These are phyloP conservation scores for Phytophthora sojae DNA, from an alignment of 352 stramenopile genomes.

Conservation along the genomic window DNA sequence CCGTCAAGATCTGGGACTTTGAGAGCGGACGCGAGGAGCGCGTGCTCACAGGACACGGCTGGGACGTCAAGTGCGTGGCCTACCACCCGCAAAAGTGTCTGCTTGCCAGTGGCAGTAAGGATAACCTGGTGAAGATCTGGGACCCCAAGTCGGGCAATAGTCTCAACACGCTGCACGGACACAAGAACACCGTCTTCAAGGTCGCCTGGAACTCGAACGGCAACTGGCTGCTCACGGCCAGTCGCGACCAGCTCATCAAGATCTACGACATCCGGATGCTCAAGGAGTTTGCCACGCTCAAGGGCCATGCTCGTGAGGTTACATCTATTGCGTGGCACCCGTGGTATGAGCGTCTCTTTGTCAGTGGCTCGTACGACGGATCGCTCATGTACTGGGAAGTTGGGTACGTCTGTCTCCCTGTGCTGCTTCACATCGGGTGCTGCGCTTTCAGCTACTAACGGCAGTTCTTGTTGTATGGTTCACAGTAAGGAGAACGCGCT, in stretches of 20 bases:
- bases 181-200: constrained; percentile 99
- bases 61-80: constrained; percentile 97
- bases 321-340: constrained; percentile 98
- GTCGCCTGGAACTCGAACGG: constrained; percentile 98
- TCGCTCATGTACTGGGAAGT: constrained; percentile 98
- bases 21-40: constrained; percentile 93
- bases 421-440: background rate
- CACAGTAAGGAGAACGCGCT: constrained; percentile 84
- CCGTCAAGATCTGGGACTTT: constrained; percentile 94
- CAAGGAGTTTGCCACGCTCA: constrained; percentile 95
- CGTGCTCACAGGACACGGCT: constrained; percentile 96
- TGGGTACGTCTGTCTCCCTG: constrained; percentile 57
- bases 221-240: constrained; percentile 97
- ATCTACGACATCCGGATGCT: constrained; percentile 98
- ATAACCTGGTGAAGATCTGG: constrained; percentile 99
- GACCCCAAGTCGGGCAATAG: constrained; percentile 94
- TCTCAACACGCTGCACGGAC: constrained; percentile 96
- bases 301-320: constrained; percentile 96
- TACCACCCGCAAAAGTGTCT: constrained; percentile 96
- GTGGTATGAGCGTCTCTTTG: constrained; percentile 96
- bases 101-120: constrained; percentile 96
- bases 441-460: background rate
- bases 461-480: constrained; percentile 16
- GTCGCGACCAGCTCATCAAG: constrained; percentile 98
- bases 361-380: constrained; percentile 97